A percentile compares a stretch with the other conserved stretches of the same genome.
Conservation (phyloP, 140 eudicot species). For the Senecio squalidus region DNA sequence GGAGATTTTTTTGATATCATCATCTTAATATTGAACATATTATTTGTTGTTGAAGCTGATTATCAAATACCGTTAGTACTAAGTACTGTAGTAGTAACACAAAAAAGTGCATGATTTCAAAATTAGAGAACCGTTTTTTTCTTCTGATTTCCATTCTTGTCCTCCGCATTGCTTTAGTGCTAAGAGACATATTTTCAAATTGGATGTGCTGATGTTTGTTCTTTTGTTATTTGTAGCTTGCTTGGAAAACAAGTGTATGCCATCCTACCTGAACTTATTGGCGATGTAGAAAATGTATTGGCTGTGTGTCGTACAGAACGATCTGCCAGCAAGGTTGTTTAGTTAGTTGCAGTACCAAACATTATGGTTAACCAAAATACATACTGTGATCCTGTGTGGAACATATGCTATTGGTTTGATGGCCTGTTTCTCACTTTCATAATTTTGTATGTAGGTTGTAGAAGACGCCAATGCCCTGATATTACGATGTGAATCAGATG, state of each 20-base stretch:
- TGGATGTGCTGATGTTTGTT: constrained; percentile 6
- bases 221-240: constrained; percentile 48
- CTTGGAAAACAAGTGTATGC: constrained; percentile 75
- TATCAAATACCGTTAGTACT: not conserved
- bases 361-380: constrained; percentile 12
- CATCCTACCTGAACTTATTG: constrained; percentile 60
- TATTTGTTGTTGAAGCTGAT: constrained; percentile 8
- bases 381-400: not conserved
- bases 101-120: not conserved
- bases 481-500: constrained; percentile 73
- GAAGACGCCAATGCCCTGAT: constrained; percentile 79
- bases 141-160: not conserved
- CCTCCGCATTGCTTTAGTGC: not conserved
- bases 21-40: not conserved
- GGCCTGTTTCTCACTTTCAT: constrained; percentile 10
- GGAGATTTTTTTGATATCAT: not conserved
- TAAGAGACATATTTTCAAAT: constrained; percentile 1
- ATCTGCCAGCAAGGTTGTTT: constrained; percentile 55
- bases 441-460: constrained; percentile 43
- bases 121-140: not conserved
- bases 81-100: too few species aligned
- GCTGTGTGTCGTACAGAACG: constrained; percentile 68
- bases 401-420: not conserved
- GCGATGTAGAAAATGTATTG: constrained; percentile 71
- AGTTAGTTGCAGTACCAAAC: not conserved